phyloP scores from a whole-genome alignment of 208 protist species.

The Phytomonas serpens region DNA sequence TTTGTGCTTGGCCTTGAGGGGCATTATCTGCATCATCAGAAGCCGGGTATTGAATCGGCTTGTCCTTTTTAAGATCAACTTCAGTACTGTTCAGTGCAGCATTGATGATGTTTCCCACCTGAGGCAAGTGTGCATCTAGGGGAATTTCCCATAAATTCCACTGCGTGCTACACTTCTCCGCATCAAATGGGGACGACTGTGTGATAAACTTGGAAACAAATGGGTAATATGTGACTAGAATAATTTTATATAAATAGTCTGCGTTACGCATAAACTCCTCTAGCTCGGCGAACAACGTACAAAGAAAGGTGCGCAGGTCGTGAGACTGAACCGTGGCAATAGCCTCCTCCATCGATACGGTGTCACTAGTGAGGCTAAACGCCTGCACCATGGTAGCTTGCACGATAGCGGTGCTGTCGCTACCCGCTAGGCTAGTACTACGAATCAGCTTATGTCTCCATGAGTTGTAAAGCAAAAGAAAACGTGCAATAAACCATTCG shows the following conservation, averaged over 20 bases:
- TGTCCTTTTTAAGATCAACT: background rate
- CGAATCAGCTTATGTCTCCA: slow-evolving; percentile 47
- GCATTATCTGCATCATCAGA: background rate
- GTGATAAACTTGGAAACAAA: slow-evolving; percentile 52
- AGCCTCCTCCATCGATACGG: slow-evolving; percentile 66
- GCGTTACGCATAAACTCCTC: slow-evolving; percentile 80
- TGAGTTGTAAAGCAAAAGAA: slow-evolving; percentile 63
- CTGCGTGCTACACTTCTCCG: slow-evolving; percentile 24
- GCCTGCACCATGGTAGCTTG: slow-evolving; percentile 46
- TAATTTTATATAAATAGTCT: slow-evolving; percentile 60
- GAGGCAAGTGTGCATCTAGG: slow-evolving; percentile 7
- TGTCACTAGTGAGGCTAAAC: slow-evolving; percentile 41
- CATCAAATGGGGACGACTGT: slow-evolving; percentile 32
- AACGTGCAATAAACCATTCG: slow-evolving; percentile 62
- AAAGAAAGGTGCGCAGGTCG: slow-evolving; percentile 56
- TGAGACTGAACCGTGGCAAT: slow-evolving; percentile 47
- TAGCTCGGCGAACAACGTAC: slow-evolving; percentile 66
- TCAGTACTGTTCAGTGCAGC: background rate
- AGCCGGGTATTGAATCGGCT: background rate
- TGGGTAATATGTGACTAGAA: slow-evolving; percentile 56
- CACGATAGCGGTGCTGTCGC: slow-evolving; percentile 30
- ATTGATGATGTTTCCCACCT: background rate
- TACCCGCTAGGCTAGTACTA: slow-evolving; percentile 19
- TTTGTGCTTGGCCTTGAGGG: background rate
- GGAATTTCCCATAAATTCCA: slow-evolving; percentile 35